phyloP scores from a whole-genome alignment of 441 rosid species.

The Oxalis stricta region DNA sequence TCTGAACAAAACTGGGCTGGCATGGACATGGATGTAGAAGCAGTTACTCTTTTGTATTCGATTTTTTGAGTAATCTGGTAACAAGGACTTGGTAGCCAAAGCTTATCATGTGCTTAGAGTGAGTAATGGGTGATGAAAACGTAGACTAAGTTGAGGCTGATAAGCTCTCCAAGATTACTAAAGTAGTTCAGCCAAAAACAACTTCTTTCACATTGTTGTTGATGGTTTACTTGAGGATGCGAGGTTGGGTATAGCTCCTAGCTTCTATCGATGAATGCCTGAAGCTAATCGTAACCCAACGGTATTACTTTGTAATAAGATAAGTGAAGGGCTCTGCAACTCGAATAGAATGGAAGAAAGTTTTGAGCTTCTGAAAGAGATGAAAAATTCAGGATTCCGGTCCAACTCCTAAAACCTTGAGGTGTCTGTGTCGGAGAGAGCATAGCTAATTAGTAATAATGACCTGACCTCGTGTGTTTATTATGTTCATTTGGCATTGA shows the following conservation, averaged over 20 bases:
- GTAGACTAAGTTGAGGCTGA: slow-evolving; percentile 14
- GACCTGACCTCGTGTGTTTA: too few relatives aligned
- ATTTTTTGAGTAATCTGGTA: slow-evolving; percentile 31
- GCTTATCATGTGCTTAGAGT: slow-evolving; percentile 38
- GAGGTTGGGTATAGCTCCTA: slow-evolving; percentile 45
- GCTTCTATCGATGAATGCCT: slow-evolving; percentile 41
- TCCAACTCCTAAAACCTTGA: slow-evolving; percentile 58
- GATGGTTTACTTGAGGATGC: slow-evolving; percentile 31
- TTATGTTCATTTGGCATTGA: too few relatives aligned
- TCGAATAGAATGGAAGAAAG: slow-evolving; percentile 59
- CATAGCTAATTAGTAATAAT: too few relatives aligned
- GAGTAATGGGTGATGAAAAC: slow-evolving; percentile 19
- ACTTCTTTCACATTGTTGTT: slow-evolving; percentile 39
- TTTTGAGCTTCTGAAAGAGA: slow-evolving; percentile 35
- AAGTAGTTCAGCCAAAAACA: slow-evolving; percentile 27
- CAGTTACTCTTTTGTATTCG: slow-evolving; percentile 38
- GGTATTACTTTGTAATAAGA: slow-evolving; percentile 37
- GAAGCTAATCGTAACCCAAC: slow-evolving; percentile 24
- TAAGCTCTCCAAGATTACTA: slow-evolving; percentile 21
- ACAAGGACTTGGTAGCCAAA: slow-evolving; percentile 26
- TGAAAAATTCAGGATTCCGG: slow-evolving; percentile 45
- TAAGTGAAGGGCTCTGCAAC: slow-evolving; percentile 51
- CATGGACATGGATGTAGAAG: slow-evolving; percentile 29
- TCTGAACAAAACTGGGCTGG: slow-evolving; percentile 21
- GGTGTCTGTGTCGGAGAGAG: slow-evolving; percentile 52